Percentiles rank a stretch among this genome's conserved stretches.
Conservation (phyloP, 1,284 basidiomycete species). For the Agroathelia rolfsii region DNA sequence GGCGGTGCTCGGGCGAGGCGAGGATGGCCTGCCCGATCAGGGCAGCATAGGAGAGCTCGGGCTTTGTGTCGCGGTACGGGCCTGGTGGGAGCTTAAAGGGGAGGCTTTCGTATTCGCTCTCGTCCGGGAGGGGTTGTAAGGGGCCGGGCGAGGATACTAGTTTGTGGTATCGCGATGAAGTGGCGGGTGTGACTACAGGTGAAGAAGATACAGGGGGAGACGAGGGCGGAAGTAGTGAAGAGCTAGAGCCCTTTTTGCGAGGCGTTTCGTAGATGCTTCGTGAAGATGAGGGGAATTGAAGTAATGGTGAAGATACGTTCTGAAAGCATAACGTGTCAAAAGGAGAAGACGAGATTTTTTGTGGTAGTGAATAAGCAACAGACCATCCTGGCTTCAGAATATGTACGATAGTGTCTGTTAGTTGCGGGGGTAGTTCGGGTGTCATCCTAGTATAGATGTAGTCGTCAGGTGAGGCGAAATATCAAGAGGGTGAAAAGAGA, state of each 20-base stretch:
- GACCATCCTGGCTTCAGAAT: too few relatives aligned
- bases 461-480: too few relatives aligned
- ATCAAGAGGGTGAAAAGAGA: too few relatives aligned
- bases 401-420: too few relatives aligned
- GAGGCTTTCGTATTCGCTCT: conserved; percentile 50
- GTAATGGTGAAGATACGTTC: conserved; percentile 31
- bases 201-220: conserved; percentile 33
- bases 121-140: conserved; percentile 48
- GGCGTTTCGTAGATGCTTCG: too few relatives aligned
- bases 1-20: conserved; percentile 72
- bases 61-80: conserved; percentile 72
- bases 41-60: conserved; percentile 85
- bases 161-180: conserved; percentile 48
- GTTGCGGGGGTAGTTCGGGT: too few relatives aligned
- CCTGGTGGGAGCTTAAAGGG: conserved; percentile 74
- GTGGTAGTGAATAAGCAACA: too few relatives aligned
- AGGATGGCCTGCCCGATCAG: conserved; percentile 93
- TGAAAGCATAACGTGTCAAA: conserved; percentile 28
- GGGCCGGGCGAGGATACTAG: conserved; percentile 74
- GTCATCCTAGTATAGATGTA: too few relatives aligned
- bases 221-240: conserved; percentile 41
- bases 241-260: too few relatives aligned
- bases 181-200: conserved; percentile 43
- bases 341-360: too few relatives aligned
- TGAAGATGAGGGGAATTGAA: conserved; percentile 41